These are phyloP conservation scores for Curvularia eragrostidis DNA, from an alignment of 2,329 filamentous ascomycete genomes.

Conservation along the genomic window DNA sequence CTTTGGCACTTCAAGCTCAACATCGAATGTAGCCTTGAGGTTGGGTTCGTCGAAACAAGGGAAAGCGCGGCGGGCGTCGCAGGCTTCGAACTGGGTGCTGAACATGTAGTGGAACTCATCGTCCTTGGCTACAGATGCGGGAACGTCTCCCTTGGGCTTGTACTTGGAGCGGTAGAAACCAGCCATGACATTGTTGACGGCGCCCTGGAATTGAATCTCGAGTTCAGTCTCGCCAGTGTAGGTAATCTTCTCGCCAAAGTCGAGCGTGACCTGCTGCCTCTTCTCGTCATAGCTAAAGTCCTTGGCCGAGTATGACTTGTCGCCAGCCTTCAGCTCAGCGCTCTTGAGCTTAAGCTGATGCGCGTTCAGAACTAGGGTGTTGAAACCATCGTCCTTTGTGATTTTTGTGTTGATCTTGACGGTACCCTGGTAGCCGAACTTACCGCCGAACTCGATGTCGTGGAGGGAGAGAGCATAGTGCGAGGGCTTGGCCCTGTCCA, in stretches of 20 bases:
- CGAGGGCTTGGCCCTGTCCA: constrained; percentile 72
- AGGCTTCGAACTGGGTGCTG: constrained; percentile 97
- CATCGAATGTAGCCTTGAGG: constrained; percentile 93
- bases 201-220: constrained; percentile 76
- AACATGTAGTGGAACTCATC: constrained; percentile 71
- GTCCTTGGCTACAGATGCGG: constrained; percentile 78
- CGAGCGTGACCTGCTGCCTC: constrained; percentile 81
- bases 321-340: constrained; percentile 67
- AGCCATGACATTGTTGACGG: constrained; percentile 85
- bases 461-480: constrained; percentile 86
- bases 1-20: constrained; percentile 87
- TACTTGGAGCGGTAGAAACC: constrained; percentile 96
- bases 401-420: constrained; percentile 82
- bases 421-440: constrained; percentile 84
- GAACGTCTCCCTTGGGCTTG: constrained; percentile 75
- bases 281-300: constrained; percentile 81
- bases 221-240: constrained; percentile 70
- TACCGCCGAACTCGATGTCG: constrained; percentile 73
- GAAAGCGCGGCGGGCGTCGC: constrained; percentile 92
- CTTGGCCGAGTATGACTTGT: constrained; percentile 65
- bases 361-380: constrained; percentile 82
- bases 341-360: constrained; percentile 80
- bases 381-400: constrained; percentile 66
- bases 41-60: constrained; percentile 99
- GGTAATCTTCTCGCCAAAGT: constrained; percentile 75